Base-by-base conservation (phyloP, 225 moss, liverwort and hornwort genomes). In the Sphagnum tenellum region DNA sequence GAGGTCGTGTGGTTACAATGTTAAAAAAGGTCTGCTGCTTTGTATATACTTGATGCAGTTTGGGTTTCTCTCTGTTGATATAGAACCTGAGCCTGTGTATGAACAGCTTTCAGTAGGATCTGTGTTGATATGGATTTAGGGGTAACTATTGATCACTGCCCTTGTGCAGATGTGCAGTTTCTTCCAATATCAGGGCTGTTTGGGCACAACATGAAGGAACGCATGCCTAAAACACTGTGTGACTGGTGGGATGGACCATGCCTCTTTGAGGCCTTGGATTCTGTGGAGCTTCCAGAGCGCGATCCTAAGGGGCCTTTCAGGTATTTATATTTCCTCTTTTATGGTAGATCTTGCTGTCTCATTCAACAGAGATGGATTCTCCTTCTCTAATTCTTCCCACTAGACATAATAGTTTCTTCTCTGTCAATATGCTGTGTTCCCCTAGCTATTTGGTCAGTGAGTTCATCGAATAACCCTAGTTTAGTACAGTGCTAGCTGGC, bases 201-300 rank as follows among this genome's bases (percentile, higher is more conserved):
- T 47, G 96, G 96, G 44, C 50, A 72, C 44, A 98, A 98, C 50
- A 81, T 98, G 90, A 92, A 88, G 70, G 82, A 85, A 44, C 71
- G 90, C 7, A 68, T 90, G 77, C 7, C 72, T 8, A 92, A 92
- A 58, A 67, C 58, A n/a, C 0, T 69, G 5, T 98, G 96, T 74
- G 57, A 81, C 3, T 98, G 96, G 96, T 98, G 90, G 83, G 90
- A 92, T 69, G 96, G 96, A 56, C 71, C 90, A 54, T 90, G 90
- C 68, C 79, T 98, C 4, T 96, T 98, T 68, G 96, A 98, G 50
- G 90, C 92, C 4, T 76, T 98, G 78, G 96, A 98, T 80, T 76
- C 81, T 11, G 82, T 92, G 45, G 92, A 90, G 70, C 77, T 98
- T 7, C 77, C 92, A 9, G 70, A 80, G 45, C 84, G 96, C 61